Percentiles rank a stretch among this genome's conserved stretches.
These are phyloP conservation scores for Nemophila menziesii DNA, from an alignment of 257 asterid genomes.

Conservation along the genomic window DNA sequence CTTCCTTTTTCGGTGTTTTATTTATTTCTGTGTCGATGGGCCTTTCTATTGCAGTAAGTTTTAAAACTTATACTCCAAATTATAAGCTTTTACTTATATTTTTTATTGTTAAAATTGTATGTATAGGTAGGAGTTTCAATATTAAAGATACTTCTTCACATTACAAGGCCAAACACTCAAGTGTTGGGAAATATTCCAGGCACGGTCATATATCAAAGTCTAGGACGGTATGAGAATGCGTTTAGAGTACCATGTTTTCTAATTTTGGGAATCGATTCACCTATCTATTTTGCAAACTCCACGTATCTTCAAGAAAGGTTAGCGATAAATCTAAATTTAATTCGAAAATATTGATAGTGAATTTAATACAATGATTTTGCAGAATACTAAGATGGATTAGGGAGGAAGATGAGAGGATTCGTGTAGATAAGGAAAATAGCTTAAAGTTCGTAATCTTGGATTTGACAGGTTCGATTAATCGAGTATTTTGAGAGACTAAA, in stretches of 20 bases:
- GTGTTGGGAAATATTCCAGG: slow-evolving; percentile 72
- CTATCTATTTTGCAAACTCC: slow-evolving; percentile 83
- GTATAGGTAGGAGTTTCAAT: slow-evolving; percentile 83
- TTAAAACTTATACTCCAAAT: not conserved
- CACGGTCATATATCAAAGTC: slow-evolving; percentile 59
- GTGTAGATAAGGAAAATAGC: slow-evolving; percentile 28
- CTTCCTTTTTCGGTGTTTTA: slow-evolving; percentile 82
- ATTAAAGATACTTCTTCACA: slow-evolving; percentile 79
- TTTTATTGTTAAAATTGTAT: not conserved
- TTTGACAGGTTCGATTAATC: slow-evolving; percentile 49
- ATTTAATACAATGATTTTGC: slow-evolving; percentile 3
- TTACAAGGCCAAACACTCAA: slow-evolving; percentile 76
- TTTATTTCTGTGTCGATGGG: slow-evolving; percentile 93
- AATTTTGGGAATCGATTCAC: slow-evolving; percentile 62
- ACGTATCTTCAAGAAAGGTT: slow-evolving; percentile 86
- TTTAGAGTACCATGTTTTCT: slow-evolving; percentile 60
- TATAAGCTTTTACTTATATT: slow-evolving; percentile 2
- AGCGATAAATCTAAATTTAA: not conserved
- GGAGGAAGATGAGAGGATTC: slow-evolving; percentile 79
- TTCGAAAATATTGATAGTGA: not conserved
- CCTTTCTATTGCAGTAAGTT: slow-evolving; percentile 79
- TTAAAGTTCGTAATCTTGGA: slow-evolving; percentile 69
- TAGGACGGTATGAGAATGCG: slow-evolving; percentile 57
- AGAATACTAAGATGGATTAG: slow-evolving; percentile 76
- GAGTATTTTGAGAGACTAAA: no score